phyloP scores from a whole-genome alignment of 805 yeast genomes.

The Spathaspora arborariae region DNA sequence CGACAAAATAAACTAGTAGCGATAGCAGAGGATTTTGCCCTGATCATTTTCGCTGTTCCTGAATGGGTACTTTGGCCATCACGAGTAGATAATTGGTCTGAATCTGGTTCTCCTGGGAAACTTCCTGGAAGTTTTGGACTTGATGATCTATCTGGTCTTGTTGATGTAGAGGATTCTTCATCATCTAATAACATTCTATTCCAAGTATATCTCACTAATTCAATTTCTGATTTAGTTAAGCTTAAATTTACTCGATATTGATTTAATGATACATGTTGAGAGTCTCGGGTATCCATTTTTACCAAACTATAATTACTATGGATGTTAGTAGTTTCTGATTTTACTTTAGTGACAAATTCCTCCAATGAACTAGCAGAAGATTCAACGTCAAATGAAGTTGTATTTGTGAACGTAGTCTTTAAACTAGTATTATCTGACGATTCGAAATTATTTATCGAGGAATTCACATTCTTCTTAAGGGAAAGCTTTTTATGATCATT shows the following conservation, averaged over 20 bases:
- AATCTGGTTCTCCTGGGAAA: constrained; percentile 5
- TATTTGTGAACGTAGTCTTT: background rate
- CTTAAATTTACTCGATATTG: constrained; percentile 19
- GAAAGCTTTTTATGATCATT: background rate
- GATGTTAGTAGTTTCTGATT: background rate
- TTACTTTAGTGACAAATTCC: background rate
- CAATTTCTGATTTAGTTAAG: constrained; percentile 37
- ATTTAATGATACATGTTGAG: constrained; percentile 14
- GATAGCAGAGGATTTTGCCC: constrained; percentile 15
- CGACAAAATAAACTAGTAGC: constrained; percentile 61
- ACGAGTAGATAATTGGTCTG: too few species aligned
- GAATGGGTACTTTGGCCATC: constrained; percentile 1
- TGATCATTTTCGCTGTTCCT: constrained; percentile 4
- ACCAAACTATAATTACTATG: constrained; percentile 20
- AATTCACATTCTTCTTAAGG: background rate
- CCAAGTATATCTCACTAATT: constrained; percentile 46
- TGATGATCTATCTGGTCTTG: constrained; percentile 8
- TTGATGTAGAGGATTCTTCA: constrained; percentile 5
- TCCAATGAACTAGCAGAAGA: background rate
- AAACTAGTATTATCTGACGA: background rate
- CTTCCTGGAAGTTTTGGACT: constrained; percentile 8
- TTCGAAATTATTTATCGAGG: background rate
- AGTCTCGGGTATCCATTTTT: constrained; percentile 18
- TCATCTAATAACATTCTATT: constrained; percentile 39
- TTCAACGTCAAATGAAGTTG: background rate